Percentiles rank a stretch among this genome's conserved stretches.
These are phyloP conservation scores for Podaxis sp. DNA, from an alignment of 768 basidiomycete species.

Conservation along the genomic window DNA sequence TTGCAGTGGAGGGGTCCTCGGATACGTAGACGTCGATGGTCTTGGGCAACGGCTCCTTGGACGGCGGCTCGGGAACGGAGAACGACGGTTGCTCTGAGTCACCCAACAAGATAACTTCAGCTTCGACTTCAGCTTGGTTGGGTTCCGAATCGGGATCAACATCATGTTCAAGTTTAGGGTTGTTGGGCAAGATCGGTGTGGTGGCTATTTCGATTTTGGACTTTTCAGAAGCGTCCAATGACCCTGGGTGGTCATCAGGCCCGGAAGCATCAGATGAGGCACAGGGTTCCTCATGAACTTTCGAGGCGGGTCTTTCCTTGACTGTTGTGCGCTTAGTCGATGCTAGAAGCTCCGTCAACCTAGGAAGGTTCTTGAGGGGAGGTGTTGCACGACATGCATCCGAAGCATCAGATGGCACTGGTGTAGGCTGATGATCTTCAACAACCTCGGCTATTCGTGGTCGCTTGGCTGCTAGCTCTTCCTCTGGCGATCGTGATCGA, in stretches of 20 bases:
- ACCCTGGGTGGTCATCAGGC: neutral
- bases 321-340: slow-evolving; percentile 30
- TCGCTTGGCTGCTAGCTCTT: slow-evolving; percentile 1
- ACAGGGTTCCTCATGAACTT: neutral
- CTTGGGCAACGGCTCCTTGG: neutral
- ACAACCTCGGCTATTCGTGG: neutral
- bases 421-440: neutral
- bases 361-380: slow-evolving; percentile 28
- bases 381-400: slow-evolving; percentile 17
- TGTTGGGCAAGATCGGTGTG: neutral
- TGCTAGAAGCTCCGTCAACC: slow-evolving; percentile 38
- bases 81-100: neutral
- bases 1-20: neutral
- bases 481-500: slow-evolving; percentile 1
- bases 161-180: neutral
- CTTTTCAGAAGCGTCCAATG: neutral
- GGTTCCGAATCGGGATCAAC: neutral
- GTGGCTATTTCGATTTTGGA: neutral
- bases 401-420: neutral
- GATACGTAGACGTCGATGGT: neutral
- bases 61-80: neutral
- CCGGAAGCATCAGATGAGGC: neutral
- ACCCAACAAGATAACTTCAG: neutral
- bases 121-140: neutral
- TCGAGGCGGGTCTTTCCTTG: neutral